Conservation (phyloP, 306 rosid species). For the Cucumis melo region DNA sequence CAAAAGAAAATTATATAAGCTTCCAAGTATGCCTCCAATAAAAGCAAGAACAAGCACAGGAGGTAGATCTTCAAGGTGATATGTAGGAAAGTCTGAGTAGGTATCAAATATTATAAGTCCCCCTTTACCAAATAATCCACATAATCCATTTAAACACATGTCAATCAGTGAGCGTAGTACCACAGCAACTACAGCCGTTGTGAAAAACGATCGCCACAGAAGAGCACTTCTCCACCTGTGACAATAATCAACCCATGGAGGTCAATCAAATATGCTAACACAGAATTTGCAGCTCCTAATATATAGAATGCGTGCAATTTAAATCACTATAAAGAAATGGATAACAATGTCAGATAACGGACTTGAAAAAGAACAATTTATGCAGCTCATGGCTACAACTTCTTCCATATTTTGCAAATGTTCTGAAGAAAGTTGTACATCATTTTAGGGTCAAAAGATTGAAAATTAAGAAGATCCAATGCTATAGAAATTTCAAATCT, state of each 20-base stretch:
- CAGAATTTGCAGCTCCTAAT: neutral
- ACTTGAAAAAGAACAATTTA: neutral
- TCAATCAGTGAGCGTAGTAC: slow-evolving; percentile 77
- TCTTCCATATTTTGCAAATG: neutral
- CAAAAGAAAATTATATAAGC: slow-evolving; percentile 58
- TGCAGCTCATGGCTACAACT: neutral
- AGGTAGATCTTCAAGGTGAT: slow-evolving; percentile 70
- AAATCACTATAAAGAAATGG: neutral
- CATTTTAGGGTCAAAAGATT: neutral
- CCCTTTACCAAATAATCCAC: slow-evolving; percentile 92
- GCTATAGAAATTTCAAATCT: neutral
- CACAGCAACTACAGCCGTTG: slow-evolving; percentile 77
- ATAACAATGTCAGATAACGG: neutral
- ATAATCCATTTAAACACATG: slow-evolving; percentile 66
- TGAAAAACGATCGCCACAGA: slow-evolving; percentile 93
- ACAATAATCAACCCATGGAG: neutral
- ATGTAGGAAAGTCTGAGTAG: slow-evolving; percentile 52
- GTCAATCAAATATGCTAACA: neutral
- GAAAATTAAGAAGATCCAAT: neutral
- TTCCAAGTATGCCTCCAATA: slow-evolving; percentile 80
- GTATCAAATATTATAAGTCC: slow-evolving; percentile 90
- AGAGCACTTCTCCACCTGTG: slow-evolving; percentile 95
- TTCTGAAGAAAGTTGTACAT: neutral
- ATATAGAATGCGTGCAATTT: neutral
- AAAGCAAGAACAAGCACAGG: slow-evolving; percentile 57